Evolutionary conservation across 805 yeast species (phyloP).

Genomic region (Teunomyces aglyptinius): DNA sequence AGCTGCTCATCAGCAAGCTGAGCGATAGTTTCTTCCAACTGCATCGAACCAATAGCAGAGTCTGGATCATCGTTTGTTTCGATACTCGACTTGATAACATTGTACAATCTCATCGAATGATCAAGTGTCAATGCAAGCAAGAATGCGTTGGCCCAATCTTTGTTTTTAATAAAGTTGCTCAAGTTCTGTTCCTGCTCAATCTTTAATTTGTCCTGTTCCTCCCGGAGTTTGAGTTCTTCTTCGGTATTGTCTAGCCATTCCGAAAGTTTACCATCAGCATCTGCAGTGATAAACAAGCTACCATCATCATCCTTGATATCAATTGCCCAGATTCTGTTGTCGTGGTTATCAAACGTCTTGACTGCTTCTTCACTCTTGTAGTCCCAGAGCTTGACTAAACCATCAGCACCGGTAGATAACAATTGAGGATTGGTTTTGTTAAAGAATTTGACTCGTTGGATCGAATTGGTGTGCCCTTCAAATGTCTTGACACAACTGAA

Average conservation of each 20-base stretch:
- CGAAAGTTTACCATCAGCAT: slow-evolving; percentile 90
- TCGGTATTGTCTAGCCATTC: slow-evolving; percentile 89
- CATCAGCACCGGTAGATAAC: slow-evolving; percentile 88
- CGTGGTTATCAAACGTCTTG: slow-evolving; percentile 85
- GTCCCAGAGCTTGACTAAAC: slow-evolving; percentile 91
- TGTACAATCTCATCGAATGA: slow-evolving; percentile 86
- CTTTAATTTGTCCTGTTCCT: slow-evolving; percentile 47
- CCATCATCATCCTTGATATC: slow-evolving; percentile 68
- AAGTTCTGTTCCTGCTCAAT: slow-evolving; percentile 90
- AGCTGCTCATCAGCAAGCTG: slow-evolving; percentile 60
- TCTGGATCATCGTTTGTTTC: slow-evolving; percentile 47
- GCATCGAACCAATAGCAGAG: slow-evolving; percentile 52
- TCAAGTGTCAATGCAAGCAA: slow-evolving; percentile 79
- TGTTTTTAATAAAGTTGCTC: slow-evolving; percentile 64
- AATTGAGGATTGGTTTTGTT: slow-evolving; percentile 62
- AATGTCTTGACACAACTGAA: slow-evolving; percentile 75
- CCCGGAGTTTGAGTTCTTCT: slow-evolving; percentile 57
- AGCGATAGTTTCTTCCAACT: slow-evolving; percentile 63
- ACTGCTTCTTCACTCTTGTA: slow-evolving; percentile 67
- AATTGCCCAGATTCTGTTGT: slow-evolving; percentile 92
- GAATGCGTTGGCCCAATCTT: slow-evolving; percentile 89
- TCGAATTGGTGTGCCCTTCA: slow-evolving; percentile 93
- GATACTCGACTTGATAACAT: slow-evolving; percentile 65
- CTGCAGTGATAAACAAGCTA: slow-evolving; percentile 73
- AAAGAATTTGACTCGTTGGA: slow-evolving; percentile 75